A percentile compares a stretch with the other conserved stretches of the same genome.
These are phyloP conservation scores for Myxozyma vanderwaltii DNA, from an alignment of 805 yeast genomes.

Conservation along the genomic window DNA sequence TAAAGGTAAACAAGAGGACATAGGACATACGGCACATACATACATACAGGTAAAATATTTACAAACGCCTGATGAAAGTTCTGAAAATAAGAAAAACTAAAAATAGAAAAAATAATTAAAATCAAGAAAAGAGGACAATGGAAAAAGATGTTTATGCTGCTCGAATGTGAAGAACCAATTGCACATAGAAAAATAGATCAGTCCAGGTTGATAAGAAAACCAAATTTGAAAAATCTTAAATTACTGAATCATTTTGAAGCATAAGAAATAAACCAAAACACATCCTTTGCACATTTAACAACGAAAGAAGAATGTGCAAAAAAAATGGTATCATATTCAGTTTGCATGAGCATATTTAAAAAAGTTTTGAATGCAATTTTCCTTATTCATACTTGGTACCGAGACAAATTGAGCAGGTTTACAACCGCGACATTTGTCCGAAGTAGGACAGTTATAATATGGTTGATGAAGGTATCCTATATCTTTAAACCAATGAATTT, in stretches of 20 bases:
- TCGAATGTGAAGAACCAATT: too few species aligned
- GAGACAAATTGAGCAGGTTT: constrained; percentile 56
- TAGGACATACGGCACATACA: too few species aligned
- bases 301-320: too few species aligned
- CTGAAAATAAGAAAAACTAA: neutral
- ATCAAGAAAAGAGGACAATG: too few species aligned
- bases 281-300: neutral
- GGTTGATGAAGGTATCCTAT: constrained; percentile 79
- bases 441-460: constrained; percentile 72
- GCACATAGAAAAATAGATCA: too few species aligned
- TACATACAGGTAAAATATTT: neutral
- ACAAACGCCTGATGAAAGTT: neutral
- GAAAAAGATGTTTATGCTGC: too few species aligned
- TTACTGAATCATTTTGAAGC: too few species aligned
- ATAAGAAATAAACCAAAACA: too few species aligned
- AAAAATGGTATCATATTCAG: constrained; percentile 9
- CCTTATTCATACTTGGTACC: constrained; percentile 56
- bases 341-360: constrained; percentile 43
- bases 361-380: constrained; percentile 79
- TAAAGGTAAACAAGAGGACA: neutral
- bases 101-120: neutral
- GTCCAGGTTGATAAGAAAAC: too few species aligned
- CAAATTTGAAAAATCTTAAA: too few species aligned
- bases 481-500: constrained; percentile 85
- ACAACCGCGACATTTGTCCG: constrained; percentile 56